These are phyloP conservation scores for Lasiodiplodia sp. DNA, from an alignment of 2,329 filamentous ascomycete genomes.

Conservation along the genomic window DNA sequence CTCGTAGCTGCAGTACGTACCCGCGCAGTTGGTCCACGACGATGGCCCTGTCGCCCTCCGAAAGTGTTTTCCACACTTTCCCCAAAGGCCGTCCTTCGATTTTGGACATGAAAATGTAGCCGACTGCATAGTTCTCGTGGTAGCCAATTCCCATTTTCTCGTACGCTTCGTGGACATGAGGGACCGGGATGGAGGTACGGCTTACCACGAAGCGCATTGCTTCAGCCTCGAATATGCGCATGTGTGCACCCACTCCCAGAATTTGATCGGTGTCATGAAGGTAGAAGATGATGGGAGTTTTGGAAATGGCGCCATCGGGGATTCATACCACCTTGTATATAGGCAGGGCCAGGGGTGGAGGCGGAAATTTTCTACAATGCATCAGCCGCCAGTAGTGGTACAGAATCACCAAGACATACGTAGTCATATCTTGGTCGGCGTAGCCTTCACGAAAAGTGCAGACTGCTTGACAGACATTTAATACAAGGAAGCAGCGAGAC, in stretches of 20 bases:
- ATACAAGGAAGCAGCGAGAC: too few relatives aligned
- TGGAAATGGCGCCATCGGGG: neutral
- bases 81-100: slow-evolving; percentile 31
- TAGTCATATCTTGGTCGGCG: too few relatives aligned
- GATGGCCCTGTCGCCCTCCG: neutral
- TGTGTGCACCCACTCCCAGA: slow-evolving; percentile 31
- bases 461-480: too few relatives aligned
- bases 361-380: too few relatives aligned
- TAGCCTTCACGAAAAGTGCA: too few relatives aligned
- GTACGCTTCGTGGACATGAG: slow-evolving; percentile 34
- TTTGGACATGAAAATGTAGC: slow-evolving; percentile 34
- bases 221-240: slow-evolving; percentile 32
- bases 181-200: slow-evolving; percentile 32
- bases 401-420: too few relatives aligned
- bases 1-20: slow-evolving; percentile 29
- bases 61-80: neutral
- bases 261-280: neutral
- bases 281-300: neutral
- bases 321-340: neutral
- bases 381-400: too few relatives aligned
- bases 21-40: slow-evolving; percentile 31
- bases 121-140: too few relatives aligned
- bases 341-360: too few relatives aligned
- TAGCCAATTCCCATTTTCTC: slow-evolving; percentile 30
- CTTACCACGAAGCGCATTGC: slow-evolving; percentile 33